These are phyloP conservation scores for Falciphora oryzae DNA, from an alignment of 2,329 filamentous ascomycete genomes.

Conservation along the genomic window DNA sequence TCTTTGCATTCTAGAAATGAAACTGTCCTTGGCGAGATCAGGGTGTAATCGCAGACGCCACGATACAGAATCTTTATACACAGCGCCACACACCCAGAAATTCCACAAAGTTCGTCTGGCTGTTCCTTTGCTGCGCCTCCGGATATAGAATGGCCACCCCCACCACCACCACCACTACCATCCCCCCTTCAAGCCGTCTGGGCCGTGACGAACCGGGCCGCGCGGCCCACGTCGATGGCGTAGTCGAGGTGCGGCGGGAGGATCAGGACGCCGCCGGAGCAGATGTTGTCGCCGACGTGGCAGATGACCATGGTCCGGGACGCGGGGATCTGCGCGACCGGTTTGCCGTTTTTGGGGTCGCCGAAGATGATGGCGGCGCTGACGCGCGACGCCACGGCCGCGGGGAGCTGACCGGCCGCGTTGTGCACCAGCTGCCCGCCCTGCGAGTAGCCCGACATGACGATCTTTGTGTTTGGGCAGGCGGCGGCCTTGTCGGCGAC, in stretches of 20 bases:
- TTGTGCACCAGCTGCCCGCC: slow-evolving; percentile 25
- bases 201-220: slow-evolving; percentile 20
- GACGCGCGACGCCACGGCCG: slow-evolving; percentile 16
- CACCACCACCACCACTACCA: too few relatives aligned
- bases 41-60: too few relatives aligned
- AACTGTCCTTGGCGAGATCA: too few relatives aligned
- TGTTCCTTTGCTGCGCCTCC: too few relatives aligned
- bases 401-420: slow-evolving; percentile 18
- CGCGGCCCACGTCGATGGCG: slow-evolving; percentile 16
- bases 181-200: too few relatives aligned
- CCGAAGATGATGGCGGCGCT: slow-evolving; percentile 24
- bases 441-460: slow-evolving; percentile 34
- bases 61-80: too few relatives aligned
- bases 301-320: slow-evolving; percentile 18
- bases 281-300: slow-evolving; percentile 21
- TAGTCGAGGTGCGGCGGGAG: slow-evolving; percentile 23
- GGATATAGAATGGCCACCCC: too few relatives aligned
- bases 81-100: too few relatives aligned
- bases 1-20: too few relatives aligned
- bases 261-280: slow-evolving; percentile 20
- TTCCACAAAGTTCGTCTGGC: too few relatives aligned
- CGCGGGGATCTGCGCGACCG: slow-evolving; percentile 14
- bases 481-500: slow-evolving; percentile 22
- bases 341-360: slow-evolving; percentile 19
- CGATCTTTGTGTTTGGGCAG: slow-evolving; percentile 35